Percentiles rank a stretch among this genome's conserved stretches.
Conservation (phyloP, 768 basidiomycete species). For the Epithele typhae region DNA sequence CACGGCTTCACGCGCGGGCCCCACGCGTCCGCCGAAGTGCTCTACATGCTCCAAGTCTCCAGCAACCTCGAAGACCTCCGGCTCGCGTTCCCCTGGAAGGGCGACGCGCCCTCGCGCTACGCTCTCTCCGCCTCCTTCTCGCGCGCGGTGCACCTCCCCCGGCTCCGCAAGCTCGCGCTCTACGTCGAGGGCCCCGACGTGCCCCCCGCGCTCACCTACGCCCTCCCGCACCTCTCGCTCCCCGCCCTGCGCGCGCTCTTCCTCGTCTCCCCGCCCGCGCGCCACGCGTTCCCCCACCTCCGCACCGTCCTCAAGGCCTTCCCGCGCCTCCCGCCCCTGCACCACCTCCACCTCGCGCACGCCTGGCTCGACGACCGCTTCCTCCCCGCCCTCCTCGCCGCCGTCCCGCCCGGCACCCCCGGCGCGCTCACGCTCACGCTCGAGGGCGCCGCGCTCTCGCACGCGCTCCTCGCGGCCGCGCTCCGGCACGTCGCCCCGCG, state of each 20-base stretch:
- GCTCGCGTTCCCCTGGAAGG: constrained; percentile 43
- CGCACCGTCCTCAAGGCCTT: constrained; percentile 21
- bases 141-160: constrained; percentile 38
- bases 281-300: constrained; percentile 14
- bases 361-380: constrained; percentile 24
- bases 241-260: constrained; percentile 45
- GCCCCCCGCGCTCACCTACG: constrained; percentile 52
- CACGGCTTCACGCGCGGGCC: constrained; percentile 61
- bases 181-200: constrained; percentile 51
- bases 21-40: constrained; percentile 52
- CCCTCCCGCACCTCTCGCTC: constrained; percentile 46
- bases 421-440: constrained; percentile 19
- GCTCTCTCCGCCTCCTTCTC: constrained; percentile 25
- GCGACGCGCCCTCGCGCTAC: constrained; percentile 20
- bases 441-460: constrained; percentile 17
- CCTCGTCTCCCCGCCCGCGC: constrained; percentile 31
- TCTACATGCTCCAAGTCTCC: constrained; percentile 55
- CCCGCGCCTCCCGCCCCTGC: constrained; percentile 18
- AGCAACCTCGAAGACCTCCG: constrained; percentile 47
- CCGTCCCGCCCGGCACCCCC: constrained; percentile 12
- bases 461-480: constrained; percentile 17
- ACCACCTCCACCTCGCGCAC: constrained; percentile 19
- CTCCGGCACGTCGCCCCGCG: constrained; percentile 2
- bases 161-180: constrained; percentile 44
- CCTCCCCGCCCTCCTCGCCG: constrained; percentile 19